These are phyloP conservation scores for Fraxinus nigra DNA, from an alignment of 305 asterid species.

Conservation along the genomic window DNA sequence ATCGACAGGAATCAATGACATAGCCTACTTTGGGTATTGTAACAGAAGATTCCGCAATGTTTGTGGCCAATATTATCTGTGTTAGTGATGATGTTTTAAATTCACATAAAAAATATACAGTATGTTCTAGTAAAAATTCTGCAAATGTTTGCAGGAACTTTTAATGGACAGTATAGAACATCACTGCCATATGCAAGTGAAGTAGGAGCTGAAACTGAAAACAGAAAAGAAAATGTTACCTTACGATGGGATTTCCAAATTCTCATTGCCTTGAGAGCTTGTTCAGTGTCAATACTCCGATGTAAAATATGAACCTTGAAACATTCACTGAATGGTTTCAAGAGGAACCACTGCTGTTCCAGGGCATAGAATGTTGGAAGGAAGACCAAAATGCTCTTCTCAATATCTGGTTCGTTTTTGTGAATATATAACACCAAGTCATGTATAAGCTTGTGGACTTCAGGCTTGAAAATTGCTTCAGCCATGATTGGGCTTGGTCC, in stretches of 20 bases:
- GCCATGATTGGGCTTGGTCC: constrained; percentile 68
- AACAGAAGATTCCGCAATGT: constrained; percentile 98
- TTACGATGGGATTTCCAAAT: constrained; percentile 84
- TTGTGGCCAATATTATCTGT: constrained; percentile 94
- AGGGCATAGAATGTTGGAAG: constrained; percentile 85
- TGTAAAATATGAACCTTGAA: constrained; percentile 94
- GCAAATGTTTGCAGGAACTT: constrained; percentile 18
- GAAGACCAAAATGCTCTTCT: constrained; percentile 88
- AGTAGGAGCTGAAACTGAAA: constrained; percentile 14
- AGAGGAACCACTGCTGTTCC: constrained; percentile 84
- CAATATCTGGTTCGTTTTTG: constrained; percentile 82
- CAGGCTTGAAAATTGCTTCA: constrained; percentile 53
- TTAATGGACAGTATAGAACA: constrained; percentile 12
- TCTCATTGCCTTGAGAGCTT: constrained; percentile 85
- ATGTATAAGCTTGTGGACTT: constrained; percentile 78
- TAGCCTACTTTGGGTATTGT: constrained; percentile 95
- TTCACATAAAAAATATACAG: constrained; percentile 10
- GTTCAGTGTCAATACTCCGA: constrained; percentile 79
- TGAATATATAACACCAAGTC: constrained; percentile 77
- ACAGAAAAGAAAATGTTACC: constrained; percentile 40
- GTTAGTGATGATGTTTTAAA: constrained; percentile 23
- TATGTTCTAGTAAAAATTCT: constrained; percentile 10
- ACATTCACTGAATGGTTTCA: constrained; percentile 57
- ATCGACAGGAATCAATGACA: constrained; percentile 96
- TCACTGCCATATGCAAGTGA: constrained; percentile 5